Percentiles rank a stretch among this genome's conserved stretches.
phyloP scores from a whole-genome alignment of 1,284 basidiomycete genomes.

The Papiliotrema nemorosa region DNA sequence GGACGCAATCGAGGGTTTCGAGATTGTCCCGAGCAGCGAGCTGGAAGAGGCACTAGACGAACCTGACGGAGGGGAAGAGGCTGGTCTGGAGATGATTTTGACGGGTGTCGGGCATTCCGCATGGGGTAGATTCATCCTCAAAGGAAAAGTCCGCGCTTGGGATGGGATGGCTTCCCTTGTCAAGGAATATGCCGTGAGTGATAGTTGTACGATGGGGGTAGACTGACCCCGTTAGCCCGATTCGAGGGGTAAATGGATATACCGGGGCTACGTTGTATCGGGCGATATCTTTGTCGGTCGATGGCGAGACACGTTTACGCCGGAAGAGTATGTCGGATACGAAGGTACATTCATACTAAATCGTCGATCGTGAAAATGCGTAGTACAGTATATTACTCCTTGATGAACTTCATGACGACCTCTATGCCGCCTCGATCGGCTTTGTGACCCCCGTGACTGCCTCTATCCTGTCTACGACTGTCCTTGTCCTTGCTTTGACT shows the following conservation, averaged over 20 bases:
- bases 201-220: neutral
- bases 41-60: slow-evolving; percentile 25
- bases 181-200: slow-evolving; percentile 53
- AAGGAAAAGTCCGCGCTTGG: slow-evolving; percentile 53
- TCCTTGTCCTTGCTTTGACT: slow-evolving; percentile 63
- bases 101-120: slow-evolving; percentile 54
- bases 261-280: slow-evolving; percentile 51
- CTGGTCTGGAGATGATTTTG: slow-evolving; percentile 49
- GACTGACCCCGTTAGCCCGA: slow-evolving; percentile 36
- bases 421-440: slow-evolving; percentile 3
- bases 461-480: slow-evolving; percentile 54
- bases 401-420: neutral
- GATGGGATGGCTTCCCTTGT: slow-evolving; percentile 54
- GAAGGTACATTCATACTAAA: slow-evolving; percentile 51
- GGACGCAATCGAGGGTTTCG: slow-evolving; percentile 39
- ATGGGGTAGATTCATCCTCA: slow-evolving; percentile 54
- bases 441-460: slow-evolving; percentile 21
- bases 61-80: slow-evolving; percentile 21
- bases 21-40: slow-evolving; percentile 35
- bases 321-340: slow-evolving; percentile 47
- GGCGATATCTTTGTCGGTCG: slow-evolving; percentile 46
- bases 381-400: neutral
- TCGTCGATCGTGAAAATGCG: slow-evolving; percentile 24
- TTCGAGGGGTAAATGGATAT: slow-evolving; percentile 54
- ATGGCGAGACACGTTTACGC: slow-evolving; percentile 49